These are phyloP conservation scores for Sporopachydermia cereana DNA, from an alignment of 1,139 yeast species.

Conservation along the genomic window DNA sequence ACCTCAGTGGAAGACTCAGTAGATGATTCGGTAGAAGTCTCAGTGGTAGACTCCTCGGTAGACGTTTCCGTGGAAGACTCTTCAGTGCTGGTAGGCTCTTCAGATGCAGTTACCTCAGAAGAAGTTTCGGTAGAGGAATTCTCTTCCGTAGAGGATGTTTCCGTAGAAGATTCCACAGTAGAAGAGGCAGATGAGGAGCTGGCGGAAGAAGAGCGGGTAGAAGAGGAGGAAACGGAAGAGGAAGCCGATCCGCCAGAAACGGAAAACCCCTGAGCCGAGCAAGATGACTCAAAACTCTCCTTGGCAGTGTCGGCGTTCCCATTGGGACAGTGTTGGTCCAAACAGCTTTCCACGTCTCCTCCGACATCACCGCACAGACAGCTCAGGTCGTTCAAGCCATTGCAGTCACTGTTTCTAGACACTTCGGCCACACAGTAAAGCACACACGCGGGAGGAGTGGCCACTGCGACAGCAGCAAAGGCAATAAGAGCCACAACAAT, in stretches of 20 bases:
- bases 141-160: constrained; percentile 1
- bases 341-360: constrained; percentile 43
- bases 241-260: constrained; percentile 20
- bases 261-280: constrained; percentile 26
- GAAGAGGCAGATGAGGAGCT: background rate
- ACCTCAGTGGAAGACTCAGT: background rate
- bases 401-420: constrained; percentile 38
- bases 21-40: background rate
- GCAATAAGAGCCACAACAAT: background rate
- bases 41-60: constrained; percentile 1
- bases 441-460: constrained; percentile 77
- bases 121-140: constrained; percentile 8
- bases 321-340: constrained; percentile 53
- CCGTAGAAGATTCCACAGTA: background rate
- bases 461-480: constrained; percentile 33
- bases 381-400: constrained; percentile 44
- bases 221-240: constrained; percentile 22
- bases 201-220: constrained; percentile 17
- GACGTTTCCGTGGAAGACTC: background rate
- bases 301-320: constrained; percentile 46
- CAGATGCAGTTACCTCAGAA: background rate
- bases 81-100: background rate
- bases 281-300: constrained; percentile 36
- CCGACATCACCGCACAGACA: constrained; percentile 55
- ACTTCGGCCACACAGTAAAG: constrained; percentile 78